Evolutionary conservation across 2,329 filamentous ascomycete genomes (phyloP), one percentile per base, ranked within the genome.

Genomic region (Beauveria rudraprayagi): DNA sequence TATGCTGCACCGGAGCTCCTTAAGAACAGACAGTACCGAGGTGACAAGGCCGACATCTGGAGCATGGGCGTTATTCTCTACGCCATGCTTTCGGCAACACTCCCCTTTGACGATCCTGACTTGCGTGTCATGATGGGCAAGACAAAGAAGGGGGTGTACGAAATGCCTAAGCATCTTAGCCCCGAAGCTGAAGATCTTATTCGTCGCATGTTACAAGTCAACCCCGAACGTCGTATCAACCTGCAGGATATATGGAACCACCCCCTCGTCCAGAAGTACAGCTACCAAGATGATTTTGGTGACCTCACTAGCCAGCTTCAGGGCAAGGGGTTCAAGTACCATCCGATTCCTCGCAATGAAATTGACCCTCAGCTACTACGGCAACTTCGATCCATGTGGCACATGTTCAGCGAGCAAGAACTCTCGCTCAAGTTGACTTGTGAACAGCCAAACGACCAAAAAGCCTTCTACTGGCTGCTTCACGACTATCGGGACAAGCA

Each of bases 1-100:
- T 99, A 99, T 69, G 93, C 93, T 19, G 92, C 94, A 0, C 94
- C 94, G 0, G 94, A 99, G 72, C 85, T 99, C 40, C 88, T 97
- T 64, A 85, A 85, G 66, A 88, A 87, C 46, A 81, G 81, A 41
- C 83, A 83, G 47, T 99, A 99, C 71, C 86, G 88, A 60, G 94
- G 93, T 11, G 89, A 91, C 58, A 87, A 86, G 69, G 91, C 91
- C 8, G 94, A 99, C 69, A 89, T 97, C 53, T 99, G 94, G 94
- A 97, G 92, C 71, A 86, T 92, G 72, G 92, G 92, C 1, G 89
- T 96, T 52, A 92, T 96, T 61, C 77, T 99, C 0, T 99, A 89
- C 71, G 92, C 92, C 11, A 87, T 96, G 76, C 80, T 99, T 24
- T 89, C 89, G 26, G 92, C 91, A 1, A 85, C 83, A 28, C 83